These are phyloP conservation scores for Phylloporus arenicola DNA, from an alignment of 768 basidiomycete genomes.

Conservation along the genomic window DNA sequence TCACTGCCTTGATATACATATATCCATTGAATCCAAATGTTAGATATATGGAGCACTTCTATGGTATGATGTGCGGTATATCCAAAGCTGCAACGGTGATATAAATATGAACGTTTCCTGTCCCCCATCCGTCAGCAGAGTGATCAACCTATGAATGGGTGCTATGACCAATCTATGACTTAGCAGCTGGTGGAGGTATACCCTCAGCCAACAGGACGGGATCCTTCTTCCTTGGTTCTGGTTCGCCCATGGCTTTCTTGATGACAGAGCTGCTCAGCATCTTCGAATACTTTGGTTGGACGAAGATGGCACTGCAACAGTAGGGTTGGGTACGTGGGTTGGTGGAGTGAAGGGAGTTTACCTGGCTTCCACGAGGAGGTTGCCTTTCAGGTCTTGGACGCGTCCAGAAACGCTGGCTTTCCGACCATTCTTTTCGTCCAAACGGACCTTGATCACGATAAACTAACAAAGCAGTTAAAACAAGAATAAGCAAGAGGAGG, in stretches of 20 bases:
- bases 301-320: constrained; percentile 60
- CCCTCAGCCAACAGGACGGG: constrained; percentile 27
- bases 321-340: too few species aligned
- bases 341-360: constrained; percentile 35
- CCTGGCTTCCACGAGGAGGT: constrained; percentile 76
- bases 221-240: constrained; percentile 25
- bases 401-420: constrained; percentile 67
- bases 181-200: constrained; percentile 22
- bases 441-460: constrained; percentile 68
- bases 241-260: constrained; percentile 62
- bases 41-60: background rate
- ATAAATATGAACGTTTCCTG: background rate
- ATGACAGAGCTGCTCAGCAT: constrained; percentile 59
- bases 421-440: constrained; percentile 67
- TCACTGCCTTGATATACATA: too few species aligned
- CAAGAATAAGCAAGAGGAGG: background rate
- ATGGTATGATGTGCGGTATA: background rate
- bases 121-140: background rate
- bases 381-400: constrained; percentile 80
- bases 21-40: too few species aligned
- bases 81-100: background rate
- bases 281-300: constrained; percentile 86
- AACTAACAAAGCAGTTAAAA: constrained; percentile 45
- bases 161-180: constrained; percentile 15
- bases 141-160: background rate